Evolutionary conservation across 306 rosid genomes (phyloP).

Genomic region (Acmispon strigosus): DNA sequence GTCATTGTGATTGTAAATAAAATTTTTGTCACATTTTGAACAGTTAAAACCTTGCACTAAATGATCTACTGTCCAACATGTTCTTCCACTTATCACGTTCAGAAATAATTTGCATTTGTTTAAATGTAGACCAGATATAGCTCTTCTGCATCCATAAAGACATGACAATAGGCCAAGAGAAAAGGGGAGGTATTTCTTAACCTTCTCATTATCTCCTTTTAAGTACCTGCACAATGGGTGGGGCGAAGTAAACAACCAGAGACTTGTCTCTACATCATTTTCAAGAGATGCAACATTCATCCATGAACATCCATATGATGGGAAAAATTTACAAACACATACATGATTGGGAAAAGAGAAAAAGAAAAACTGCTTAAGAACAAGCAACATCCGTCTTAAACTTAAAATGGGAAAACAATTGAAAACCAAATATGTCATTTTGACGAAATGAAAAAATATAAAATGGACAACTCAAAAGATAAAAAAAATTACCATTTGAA

Average conservation of each 20-base stretch:
- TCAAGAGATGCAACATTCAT: constrained; percentile 6
- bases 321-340: constrained; percentile 2
- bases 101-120: constrained; percentile 53
- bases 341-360: background rate
- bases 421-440: constrained; percentile 12
- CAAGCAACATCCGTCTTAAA: constrained; percentile 4
- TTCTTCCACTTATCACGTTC: constrained; percentile 34
- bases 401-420: constrained; percentile 2
- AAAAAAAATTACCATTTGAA: constrained; percentile 12
- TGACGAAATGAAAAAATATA: background rate
- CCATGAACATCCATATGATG: background rate
- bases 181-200: constrained; percentile 53
- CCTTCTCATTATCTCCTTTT: constrained; percentile 48
- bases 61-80: constrained; percentile 43
- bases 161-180: constrained; percentile 85
- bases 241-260: constrained; percentile 23
- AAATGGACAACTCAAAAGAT: background rate
- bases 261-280: constrained; percentile 12
- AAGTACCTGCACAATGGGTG: constrained; percentile 43
- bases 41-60: constrained; percentile 79
- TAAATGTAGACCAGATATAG: constrained; percentile 24
- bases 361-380: constrained; percentile 8
- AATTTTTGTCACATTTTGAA: constrained; percentile 65
- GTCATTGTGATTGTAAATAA: constrained; percentile 23
- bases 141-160: constrained; percentile 65